These are phyloP conservation scores for Sergeia podlipaevii DNA, from an alignment of 208 protist genomes.

Conservation along the genomic window DNA sequence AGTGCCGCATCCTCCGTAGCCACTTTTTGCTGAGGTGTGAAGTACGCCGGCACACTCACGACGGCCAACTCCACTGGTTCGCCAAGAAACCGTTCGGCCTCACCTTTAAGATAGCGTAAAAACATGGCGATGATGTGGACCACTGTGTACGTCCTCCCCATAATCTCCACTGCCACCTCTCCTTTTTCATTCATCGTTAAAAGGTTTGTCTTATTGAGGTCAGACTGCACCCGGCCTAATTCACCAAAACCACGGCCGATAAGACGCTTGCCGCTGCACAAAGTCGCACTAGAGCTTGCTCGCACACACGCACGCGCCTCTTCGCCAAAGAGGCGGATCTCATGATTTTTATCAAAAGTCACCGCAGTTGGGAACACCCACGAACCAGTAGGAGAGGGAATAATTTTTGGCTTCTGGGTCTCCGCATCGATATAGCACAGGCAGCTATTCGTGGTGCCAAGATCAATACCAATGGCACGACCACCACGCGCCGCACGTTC, in stretches of 20 bases:
- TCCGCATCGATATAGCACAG: slow-evolving; percentile 87
- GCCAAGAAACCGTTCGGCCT: slow-evolving; percentile 80
- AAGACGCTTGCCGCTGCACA: slow-evolving; percentile 90
- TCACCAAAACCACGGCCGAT: slow-evolving; percentile 87
- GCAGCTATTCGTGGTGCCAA: slow-evolving; percentile 98
- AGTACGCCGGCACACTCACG: slow-evolving; percentile 92
- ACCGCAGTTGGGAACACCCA: slow-evolving; percentile 91
- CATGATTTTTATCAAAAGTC: slow-evolving; percentile 89
- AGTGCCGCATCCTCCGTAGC: slow-evolving; percentile 92
- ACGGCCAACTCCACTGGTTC: slow-evolving; percentile 82
- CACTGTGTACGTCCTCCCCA: slow-evolving; percentile 86
- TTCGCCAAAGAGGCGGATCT: slow-evolving; percentile 83
- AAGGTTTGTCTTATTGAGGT: slow-evolving; percentile 86
- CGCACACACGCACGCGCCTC: slow-evolving; percentile 84
- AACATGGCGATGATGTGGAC: slow-evolving; percentile 94
- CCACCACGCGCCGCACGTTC: slow-evolving; percentile 31
- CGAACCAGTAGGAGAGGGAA: slow-evolving; percentile 87
- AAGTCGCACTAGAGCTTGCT: slow-evolving; percentile 80
- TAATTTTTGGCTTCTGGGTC: slow-evolving; percentile 81
- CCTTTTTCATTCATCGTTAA: slow-evolving; percentile 84
- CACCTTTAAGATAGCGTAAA: slow-evolving; percentile 83
- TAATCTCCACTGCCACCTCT: slow-evolving; percentile 86
- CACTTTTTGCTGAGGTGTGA: slow-evolving; percentile 89
- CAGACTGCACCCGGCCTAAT: slow-evolving; percentile 72
- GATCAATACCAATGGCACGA: slow-evolving; percentile 95